Evolutionary conservation across 495 filamentous ascomycete species (phyloP), one percentile per base, ranked within the genome.

Genomic region (Penicillium longicatenatum): DNA sequence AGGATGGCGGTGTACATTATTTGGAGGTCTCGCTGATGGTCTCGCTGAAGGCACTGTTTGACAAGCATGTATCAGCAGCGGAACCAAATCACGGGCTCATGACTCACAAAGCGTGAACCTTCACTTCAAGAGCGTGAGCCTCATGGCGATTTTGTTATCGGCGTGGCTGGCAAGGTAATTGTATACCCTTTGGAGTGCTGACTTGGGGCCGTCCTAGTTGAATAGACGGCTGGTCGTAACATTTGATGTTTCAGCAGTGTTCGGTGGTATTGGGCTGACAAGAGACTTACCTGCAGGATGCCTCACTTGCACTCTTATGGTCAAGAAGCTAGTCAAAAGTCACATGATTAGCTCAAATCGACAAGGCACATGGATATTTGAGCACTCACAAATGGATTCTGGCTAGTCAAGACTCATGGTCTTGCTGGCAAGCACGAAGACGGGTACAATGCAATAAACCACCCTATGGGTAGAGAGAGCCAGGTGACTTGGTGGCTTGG

Each of bases 241-340:
- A 31, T 49, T 49, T n/a, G 29, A 3, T 10, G 35, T 50, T 21
- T 37, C 29, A 50, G 48, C 48, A 37, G 16, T 14, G 29, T 14
- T 29, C 48, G 31, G 37, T 21, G 6, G 48, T 20, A 37, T 50
- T 2, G 48, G 48, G 20, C n/a, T 16, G 31, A 50, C 10, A 37
- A 16, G 48, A 29, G 11, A 50, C 48, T 50, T 26, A 35, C 48
- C 29, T 50, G 7, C 12, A 45, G 22, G 17, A 24, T 22, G 43
- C 43, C 43, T 45, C 43, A 45, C 43, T 45, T 45, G 2, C 31
- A 35, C n/a, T 35, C 6, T 35, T 35, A 12, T 50, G 48, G 11
- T 50, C 48, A 50, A 50, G 1, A 35, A 37, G 19, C 48, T 50
- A 50, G 35, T 4, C 35, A 39, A 14, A 6, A 39, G 35, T 39